phyloP scores from a whole-genome alignment of 352 stramenopile genomes.

The Pythium utonaiense region DNA sequence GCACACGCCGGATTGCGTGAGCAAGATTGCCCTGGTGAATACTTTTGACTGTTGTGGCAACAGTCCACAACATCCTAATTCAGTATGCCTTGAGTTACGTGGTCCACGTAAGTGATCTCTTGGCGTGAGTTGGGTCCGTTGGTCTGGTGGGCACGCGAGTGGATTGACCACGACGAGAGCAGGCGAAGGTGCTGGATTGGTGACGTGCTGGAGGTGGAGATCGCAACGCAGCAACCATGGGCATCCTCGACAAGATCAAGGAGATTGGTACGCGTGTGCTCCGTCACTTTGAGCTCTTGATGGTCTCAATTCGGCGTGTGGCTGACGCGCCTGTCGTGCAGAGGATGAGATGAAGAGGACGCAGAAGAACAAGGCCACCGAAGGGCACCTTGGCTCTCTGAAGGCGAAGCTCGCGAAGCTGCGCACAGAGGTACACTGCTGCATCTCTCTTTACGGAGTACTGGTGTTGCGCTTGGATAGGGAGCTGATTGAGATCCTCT shows the following conservation, averaged over 20 bases:
- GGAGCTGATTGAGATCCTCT: not conserved
- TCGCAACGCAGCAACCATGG: conserved; percentile 58
- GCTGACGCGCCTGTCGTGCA: conserved; percentile 22
- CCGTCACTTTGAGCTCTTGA: not conserved
- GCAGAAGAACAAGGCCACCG: conserved; percentile 98
- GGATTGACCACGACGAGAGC: conserved; percentile 3
- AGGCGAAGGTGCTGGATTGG: conserved; percentile 10
- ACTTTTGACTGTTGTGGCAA: conserved; percentile 9
- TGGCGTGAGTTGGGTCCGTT: conserved; percentile 3
- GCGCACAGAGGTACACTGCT: conserved; percentile 84
- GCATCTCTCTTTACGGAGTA: not conserved
- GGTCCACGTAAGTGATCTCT: conserved; percentile 8
- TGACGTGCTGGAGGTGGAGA: conserved; percentile 5
- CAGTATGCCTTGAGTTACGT: conserved; percentile 7
- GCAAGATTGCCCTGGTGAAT: not conserved
- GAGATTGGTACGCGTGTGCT: conserved; percentile 78
- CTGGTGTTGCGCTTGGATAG: not conserved
- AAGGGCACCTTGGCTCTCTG: conserved; percentile 89
- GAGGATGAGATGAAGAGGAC: conserved; percentile 96
- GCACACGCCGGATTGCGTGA: conserved; percentile 6
- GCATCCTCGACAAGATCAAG: conserved; percentile 92
- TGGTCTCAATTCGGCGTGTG: not conserved
- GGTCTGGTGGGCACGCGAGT: conserved; percentile 2
- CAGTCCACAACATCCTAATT: not conserved
- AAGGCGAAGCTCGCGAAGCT: conserved; percentile 99